Conservation (phyloP, 192 early-diverging fungal species). For the Backusella luteola region DNA sequence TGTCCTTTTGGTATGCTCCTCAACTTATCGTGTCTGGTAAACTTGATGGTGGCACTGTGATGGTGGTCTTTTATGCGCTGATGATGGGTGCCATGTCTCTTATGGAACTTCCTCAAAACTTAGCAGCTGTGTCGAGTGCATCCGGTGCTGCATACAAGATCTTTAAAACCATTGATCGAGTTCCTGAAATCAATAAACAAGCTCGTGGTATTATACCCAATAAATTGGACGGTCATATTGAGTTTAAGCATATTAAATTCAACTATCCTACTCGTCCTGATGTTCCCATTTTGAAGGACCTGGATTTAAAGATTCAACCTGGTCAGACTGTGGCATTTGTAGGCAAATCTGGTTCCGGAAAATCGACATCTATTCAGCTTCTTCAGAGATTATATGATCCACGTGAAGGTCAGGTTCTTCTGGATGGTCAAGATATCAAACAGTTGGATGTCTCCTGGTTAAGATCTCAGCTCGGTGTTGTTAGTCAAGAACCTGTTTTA, state of each 20-base stretch:
- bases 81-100: constrained; percentile 74
- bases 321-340: constrained; percentile 87
- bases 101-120: constrained; percentile 63
- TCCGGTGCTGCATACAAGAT: constrained; percentile 79
- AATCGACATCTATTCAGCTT: constrained; percentile 82
- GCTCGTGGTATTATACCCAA: constrained; percentile 42
- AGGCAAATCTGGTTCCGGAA: constrained; percentile 80
- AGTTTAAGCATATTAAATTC: constrained; percentile 74
- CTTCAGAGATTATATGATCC: constrained; percentile 86
- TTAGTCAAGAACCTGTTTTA: constrained; percentile 88
- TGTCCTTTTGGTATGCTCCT: constrained; percentile 84
- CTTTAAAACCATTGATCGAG: constrained; percentile 77
- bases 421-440: constrained; percentile 76
- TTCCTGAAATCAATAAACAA: constrained; percentile 69
- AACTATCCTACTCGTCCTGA: constrained; percentile 80
- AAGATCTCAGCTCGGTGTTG: constrained; percentile 82
- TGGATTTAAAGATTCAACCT: constrained; percentile 64
- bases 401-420: constrained; percentile 44
- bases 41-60: constrained; percentile 51
- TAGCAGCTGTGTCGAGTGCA: constrained; percentile 68
- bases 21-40: constrained; percentile 44
- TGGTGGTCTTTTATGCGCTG: constrained; percentile 85
- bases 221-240: constrained; percentile 60
- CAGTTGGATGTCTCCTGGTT: constrained; percentile 78
- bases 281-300: constrained; percentile 70